phyloP scores from a whole-genome alignment of 2,329 filamentous ascomycete genomes.

The Aspergillus versicolor region DNA sequence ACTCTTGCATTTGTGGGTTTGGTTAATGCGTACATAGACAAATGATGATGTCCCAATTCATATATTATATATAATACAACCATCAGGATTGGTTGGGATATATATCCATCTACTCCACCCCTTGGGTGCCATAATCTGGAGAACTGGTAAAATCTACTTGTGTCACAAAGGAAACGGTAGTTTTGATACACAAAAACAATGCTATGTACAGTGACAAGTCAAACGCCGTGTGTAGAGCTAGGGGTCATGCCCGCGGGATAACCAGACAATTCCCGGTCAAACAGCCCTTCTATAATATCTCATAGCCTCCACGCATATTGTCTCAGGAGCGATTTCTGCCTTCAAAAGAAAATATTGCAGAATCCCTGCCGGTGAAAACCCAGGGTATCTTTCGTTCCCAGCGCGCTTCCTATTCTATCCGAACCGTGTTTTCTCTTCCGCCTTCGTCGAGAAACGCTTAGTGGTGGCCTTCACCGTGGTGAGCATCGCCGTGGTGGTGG shows the following conservation, averaged over 20 bases:
- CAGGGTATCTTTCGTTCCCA: constrained; percentile 25
- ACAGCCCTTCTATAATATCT: constrained; percentile 13
- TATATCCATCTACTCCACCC: neutral
- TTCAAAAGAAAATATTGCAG: neutral
- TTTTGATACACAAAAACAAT: constrained; percentile 27
- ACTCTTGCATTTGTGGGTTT: constrained; percentile 1
- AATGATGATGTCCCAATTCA: neutral
- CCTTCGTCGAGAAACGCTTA: constrained; percentile 29
- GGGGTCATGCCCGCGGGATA: constrained; percentile 17
- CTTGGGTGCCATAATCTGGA: neutral
- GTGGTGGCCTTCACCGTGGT: constrained; percentile 55
- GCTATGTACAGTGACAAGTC: constrained; percentile 39
- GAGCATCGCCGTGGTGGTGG: constrained; percentile 59
- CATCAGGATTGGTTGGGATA: neutral
- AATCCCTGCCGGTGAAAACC: constrained; percentile 13
- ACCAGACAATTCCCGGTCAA: constrained; percentile 10
- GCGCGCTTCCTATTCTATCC: constrained; percentile 14
- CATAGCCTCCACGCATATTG: neutral
- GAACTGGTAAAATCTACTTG: neutral
- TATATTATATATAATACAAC: neutral
- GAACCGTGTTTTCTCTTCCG: neutral
- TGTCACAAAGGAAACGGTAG: constrained; percentile 3
- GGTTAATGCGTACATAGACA: constrained; percentile 16
- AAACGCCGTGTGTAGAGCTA: constrained; percentile 28
- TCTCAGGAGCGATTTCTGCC: neutral